A percentile compares a stretch with the other conserved stretches of the same genome.
Conservation (phyloP, 495 filamentous ascomycete genomes). For the Tuber microsphaerosporum region DNA sequence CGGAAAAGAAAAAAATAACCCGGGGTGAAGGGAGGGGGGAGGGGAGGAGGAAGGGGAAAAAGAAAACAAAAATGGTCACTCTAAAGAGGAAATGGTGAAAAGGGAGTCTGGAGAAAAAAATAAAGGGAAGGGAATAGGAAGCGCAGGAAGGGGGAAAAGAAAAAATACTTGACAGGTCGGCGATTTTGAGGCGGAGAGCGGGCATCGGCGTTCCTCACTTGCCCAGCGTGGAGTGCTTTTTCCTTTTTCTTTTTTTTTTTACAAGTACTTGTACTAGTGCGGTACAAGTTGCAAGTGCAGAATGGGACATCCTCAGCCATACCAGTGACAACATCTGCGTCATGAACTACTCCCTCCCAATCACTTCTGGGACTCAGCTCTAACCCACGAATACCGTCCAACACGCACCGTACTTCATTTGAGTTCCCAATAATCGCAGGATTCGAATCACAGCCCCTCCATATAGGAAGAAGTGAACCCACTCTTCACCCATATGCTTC, state of each 20-base stretch:
- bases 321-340: background rate
- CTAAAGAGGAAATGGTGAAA: background rate
- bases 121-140: background rate
- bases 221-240: conserved; percentile 12
- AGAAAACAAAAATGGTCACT: background rate
- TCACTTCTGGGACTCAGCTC: background rate
- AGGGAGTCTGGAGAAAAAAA: background rate
- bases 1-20: conserved; percentile 26
- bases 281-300: background rate
- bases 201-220: conserved; percentile 31
- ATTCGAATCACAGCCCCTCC: background rate
- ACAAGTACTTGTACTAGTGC: background rate
- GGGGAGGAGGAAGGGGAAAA: background rate
- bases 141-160: background rate
- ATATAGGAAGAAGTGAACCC: background rate
- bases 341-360: background rate
- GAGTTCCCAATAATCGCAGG: background rate
- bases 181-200: conserved; percentile 20
- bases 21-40: conserved; percentile 12
- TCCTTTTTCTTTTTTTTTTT: background rate
- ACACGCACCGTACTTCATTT: background rate
- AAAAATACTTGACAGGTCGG: background rate
- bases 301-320: background rate
- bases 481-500: background rate
- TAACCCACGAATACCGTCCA: background rate